Base-by-base conservation (phyloP, 768 basidiomycete genomes). In the Pulveroboletus ravenelii region DNA sequence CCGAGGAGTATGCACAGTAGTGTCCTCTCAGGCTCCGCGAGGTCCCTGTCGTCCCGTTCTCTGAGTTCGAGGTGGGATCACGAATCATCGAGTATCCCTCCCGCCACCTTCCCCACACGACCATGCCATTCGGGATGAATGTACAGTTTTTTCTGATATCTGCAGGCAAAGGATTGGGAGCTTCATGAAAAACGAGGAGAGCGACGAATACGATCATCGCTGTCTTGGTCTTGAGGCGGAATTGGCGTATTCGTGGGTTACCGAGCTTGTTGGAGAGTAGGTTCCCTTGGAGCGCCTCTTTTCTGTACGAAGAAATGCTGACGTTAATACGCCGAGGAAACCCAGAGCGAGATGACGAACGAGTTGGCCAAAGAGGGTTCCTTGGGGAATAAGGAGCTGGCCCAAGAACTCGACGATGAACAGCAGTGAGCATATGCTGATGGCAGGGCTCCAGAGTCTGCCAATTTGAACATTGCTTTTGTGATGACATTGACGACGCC, bases 281-380 rank as follows among this genome's bases (percentile, higher is more conserved):
- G n/a, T n/a, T n/a, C n/a, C n/a, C n/a, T n/a, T n/a, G n/a, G n/a
- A n/a, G n/a, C n/a, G n/a, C n/a, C n/a, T n/a, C n/a, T n/a, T n/a
- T n/a, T n/a, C 72, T 69, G 65, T 73, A 49, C 20, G 62, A 65
- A 0, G 67, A 66, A 17, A 69, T 45, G 17, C 48, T 53, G 17
- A 54, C 59, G 13, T 64, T 71, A 51, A n/a, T 72, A 70, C 4
- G 25, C n/a, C 70, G 70, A 71, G 4, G 70, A 70, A 1, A 67
- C 56, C 6, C 47, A 59, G 17, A 72, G 59, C 3, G 68, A 63
- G 13, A 53, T 47, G 23, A 71, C 47, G 44, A 72, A 70, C 65
- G 45, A 68, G 50, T 42, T 72, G 70, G 13, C 70, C 67, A 14
- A 71, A 66, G 12, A 68, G 55, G 2, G 47, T 48, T 15, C 60